phyloP scores from a whole-genome alignment of 306 rosid genomes.

The Pueraria montana region DNA sequence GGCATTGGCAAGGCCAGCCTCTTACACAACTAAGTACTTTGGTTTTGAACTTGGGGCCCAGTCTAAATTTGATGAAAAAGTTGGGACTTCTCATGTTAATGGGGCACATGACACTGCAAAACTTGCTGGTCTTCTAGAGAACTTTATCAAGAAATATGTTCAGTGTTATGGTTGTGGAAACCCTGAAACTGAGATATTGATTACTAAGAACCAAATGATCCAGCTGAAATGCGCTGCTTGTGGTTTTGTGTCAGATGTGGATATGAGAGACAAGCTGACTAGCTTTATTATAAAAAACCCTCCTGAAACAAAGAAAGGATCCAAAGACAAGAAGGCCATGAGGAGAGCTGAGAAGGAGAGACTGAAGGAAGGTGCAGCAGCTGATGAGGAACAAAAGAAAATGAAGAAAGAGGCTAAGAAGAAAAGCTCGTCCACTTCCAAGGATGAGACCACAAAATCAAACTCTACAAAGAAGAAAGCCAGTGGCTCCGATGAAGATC shows the following conservation, averaged over 20 bases:
- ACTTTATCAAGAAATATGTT: background rate
- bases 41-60: background rate
- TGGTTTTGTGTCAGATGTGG: slow-evolving; percentile 1
- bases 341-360: slow-evolving; percentile 8
- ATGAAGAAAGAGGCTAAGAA: background rate
- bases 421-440: background rate
- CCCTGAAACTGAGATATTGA: background rate
- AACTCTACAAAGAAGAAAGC: background rate
- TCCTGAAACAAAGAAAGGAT: background rate
- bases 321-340: slow-evolving; percentile 11
- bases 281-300: background rate
- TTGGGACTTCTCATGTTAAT: background rate
- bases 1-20: slow-evolving; percentile 62
- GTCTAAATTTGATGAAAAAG: background rate
- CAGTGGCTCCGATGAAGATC: background rate
- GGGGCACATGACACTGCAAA: background rate
- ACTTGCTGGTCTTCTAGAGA: background rate
- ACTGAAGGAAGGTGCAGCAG: background rate
- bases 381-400: slow-evolving; percentile 2
- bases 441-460: too few species aligned
- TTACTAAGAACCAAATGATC: background rate
- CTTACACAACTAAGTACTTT: slow-evolving; percentile 48
- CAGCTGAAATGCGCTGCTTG: slow-evolving; percentile 6
- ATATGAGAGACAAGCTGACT: slow-evolving; percentile 2
- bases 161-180: background rate